Percentiles rank a stretch among this genome's conserved stretches.
These are phyloP conservation scores for Daphne laureola DNA, from an alignment of 441 rosid species.

Conservation along the genomic window DNA sequence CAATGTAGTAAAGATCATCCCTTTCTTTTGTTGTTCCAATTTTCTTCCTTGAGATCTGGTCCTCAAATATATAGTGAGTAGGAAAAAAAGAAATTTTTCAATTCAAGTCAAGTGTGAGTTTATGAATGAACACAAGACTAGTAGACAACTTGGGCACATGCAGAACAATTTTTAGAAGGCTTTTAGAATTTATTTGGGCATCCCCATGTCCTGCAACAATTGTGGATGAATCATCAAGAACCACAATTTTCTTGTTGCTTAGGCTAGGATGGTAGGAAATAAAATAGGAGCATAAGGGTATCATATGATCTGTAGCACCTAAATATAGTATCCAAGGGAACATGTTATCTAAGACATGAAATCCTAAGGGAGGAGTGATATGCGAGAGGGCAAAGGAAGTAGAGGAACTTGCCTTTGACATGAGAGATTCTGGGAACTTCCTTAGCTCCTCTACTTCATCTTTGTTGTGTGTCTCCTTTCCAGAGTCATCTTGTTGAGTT, in stretches of 20 bases:
- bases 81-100: neutral
- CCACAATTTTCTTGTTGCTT: neutral
- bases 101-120: neutral
- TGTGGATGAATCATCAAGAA: neutral
- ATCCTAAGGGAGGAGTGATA: neutral
- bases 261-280: neutral
- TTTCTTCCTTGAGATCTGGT: neutral
- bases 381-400: neutral
- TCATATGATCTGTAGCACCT: neutral
- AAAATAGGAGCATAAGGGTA: too few relatives aligned
- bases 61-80: neutral
- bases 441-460: too few relatives aligned
- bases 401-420: too few relatives aligned
- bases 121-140: neutral
- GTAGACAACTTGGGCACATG: neutral
- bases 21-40: slow-evolving; percentile 2
- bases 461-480: too few relatives aligned
- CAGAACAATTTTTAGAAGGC: neutral
- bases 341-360: neutral
- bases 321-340: neutral
- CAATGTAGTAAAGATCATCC: neutral
- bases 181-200: neutral
- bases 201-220: neutral
- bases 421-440: too few relatives aligned
- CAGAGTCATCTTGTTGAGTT: too few relatives aligned